Evolutionary conservation across 257 asterid species (phyloP).

Genomic region (Primulina huaijiensis): DNA sequence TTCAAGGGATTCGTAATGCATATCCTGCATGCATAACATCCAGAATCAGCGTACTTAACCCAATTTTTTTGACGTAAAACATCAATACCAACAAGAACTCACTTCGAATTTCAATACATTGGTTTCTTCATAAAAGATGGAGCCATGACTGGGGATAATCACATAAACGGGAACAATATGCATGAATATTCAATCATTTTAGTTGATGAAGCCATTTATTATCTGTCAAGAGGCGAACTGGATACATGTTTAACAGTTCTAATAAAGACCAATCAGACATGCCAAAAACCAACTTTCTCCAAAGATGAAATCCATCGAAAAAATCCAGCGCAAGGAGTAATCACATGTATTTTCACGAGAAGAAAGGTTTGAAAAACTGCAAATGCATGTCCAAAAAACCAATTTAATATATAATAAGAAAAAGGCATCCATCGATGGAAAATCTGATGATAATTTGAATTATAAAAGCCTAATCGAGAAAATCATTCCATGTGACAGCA

Average conservation of each 20-base stretch:
- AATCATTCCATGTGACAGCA: not conserved
- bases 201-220: not conserved
- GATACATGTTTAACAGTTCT: not conserved
- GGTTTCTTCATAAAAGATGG: not conserved
- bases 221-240: not conserved
- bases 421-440: constrained; percentile 22
- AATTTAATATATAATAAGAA: not conserved
- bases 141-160: not conserved
- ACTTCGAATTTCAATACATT: not conserved
- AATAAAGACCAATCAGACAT: not conserved
- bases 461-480: constrained; percentile 5
- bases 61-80: not conserved
- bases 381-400: not conserved
- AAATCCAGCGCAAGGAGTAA: constrained; percentile 9
- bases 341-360: not conserved
- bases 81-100: not conserved
- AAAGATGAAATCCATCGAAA: constrained; percentile 20
- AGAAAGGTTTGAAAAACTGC: not conserved
- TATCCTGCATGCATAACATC: constrained; percentile 50
- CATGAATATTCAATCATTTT: not conserved
- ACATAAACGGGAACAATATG: not conserved
- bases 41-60: not conserved
- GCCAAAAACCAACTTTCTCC: constrained; percentile 1
- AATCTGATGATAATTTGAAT: constrained; percentile 21
- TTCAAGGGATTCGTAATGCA: constrained; percentile 65